Base-by-base conservation (phyloP, 1,284 basidiomycete species). In the Cutaneotrichosporon spelunceum region DNA sequence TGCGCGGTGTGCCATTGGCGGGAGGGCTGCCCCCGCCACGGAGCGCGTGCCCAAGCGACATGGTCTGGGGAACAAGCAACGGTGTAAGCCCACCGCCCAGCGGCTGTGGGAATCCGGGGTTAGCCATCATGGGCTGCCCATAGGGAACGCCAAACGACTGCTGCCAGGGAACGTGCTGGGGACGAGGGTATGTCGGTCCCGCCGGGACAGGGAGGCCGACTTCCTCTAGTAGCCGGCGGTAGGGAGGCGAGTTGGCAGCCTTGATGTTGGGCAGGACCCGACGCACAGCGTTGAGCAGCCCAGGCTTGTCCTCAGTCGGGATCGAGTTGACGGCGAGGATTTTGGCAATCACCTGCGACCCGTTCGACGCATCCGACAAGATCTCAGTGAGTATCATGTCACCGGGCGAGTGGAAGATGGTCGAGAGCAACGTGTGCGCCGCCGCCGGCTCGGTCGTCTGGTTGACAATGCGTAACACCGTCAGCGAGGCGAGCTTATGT, bases 401-500 rank as follows among this genome's bases (percentile, higher is more conserved):
- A 19, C 86, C 85, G 2, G 87, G 86, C 1, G 92, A 94, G 36
- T 85, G 85, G 82, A 94, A 94, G 68, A 95, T 80, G 2, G 90
- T 88, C 59, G 90, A 87, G 55, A 93, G 87, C 56, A 94, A 69
- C 9, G 69, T 87, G 70, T 89, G 86, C 60, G 81, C 84, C 13
- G 91, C 93, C 48, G 88, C 85, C 0, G 88, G 87, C 75, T 94
- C 92, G 34, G 88, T 87, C 78, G 91, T 93, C 78, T 95, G 92
- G 72, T 94, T 93, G 73, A 94, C 88, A 69, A 94, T 90, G 69
- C 94, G 85, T 66, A 98, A 83, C 39, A 99, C 91, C 0, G 94
- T 96, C 67, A 93, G 83, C 1, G 92, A 95, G 0, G 96, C 95
- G 64, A 99, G 81, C 81, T 99, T 99, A 83, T 99, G 96, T 1